A percentile compares a stretch with the other conserved stretches of the same genome.
Evolutionary conservation across 1,139 yeast species (phyloP).

Genomic region (Debaryomyces psychrophilus): DNA sequence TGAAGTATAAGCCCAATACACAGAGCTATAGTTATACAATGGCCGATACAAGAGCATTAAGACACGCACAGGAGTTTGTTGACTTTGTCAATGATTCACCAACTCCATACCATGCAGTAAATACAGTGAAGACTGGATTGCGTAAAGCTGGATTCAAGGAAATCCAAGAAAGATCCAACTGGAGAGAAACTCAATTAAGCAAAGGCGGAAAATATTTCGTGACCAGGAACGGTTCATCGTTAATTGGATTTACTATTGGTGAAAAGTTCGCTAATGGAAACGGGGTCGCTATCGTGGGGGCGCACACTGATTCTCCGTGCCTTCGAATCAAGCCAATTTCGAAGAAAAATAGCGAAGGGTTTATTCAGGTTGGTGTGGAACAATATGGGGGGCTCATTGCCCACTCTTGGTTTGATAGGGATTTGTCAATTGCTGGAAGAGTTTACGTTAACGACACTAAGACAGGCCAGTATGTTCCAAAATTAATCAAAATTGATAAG

Average conservation of each 20-base stretch:
- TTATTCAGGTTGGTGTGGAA: slow-evolving; percentile 89
- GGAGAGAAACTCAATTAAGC: slow-evolving; percentile 51
- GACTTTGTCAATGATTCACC: slow-evolving; percentile 85
- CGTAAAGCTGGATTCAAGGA: slow-evolving; percentile 68
- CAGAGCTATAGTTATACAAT: neutral
- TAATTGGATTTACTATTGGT: slow-evolving; percentile 86
- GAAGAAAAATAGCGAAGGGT: slow-evolving; percentile 71
- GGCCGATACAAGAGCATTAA: slow-evolving; percentile 18
- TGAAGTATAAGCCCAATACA: neutral
- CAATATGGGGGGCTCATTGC: slow-evolving; percentile 95
- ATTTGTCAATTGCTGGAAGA: slow-evolving; percentile 88
- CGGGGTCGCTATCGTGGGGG: slow-evolving; percentile 87
- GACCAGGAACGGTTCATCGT: slow-evolving; percentile 84
- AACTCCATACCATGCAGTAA: slow-evolving; percentile 93
- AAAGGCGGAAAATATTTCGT: slow-evolving; percentile 73
- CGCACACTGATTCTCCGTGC: slow-evolving; percentile 96
- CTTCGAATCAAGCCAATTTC: slow-evolving; percentile 90
- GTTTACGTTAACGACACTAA: slow-evolving; percentile 64
- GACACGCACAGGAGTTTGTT: slow-evolving; percentile 63
- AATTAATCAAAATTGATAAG: slow-evolving; percentile 74
- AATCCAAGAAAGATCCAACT: slow-evolving; percentile 70
- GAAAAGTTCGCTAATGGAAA: slow-evolving; percentile 74
- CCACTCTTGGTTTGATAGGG: slow-evolving; percentile 92
- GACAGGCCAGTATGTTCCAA: slow-evolving; percentile 58
- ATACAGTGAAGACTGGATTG: slow-evolving; percentile 58